Evolutionary conservation across 305 asterid species (phyloP).

Genomic region (Fraxinus albicans): DNA sequence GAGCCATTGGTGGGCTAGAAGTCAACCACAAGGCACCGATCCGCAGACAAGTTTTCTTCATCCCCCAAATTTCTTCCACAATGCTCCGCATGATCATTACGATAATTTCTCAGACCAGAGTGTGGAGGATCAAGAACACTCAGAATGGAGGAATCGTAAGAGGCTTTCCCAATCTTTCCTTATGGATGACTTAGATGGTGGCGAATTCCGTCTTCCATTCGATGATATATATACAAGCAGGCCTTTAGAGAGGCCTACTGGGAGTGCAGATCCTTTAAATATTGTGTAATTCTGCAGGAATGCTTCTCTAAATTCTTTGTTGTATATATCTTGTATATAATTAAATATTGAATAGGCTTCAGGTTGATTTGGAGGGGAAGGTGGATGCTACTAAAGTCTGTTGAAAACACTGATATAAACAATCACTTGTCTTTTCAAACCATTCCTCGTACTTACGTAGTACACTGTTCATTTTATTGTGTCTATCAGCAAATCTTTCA

Average conservation of each 20-base stretch:
- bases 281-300: conserved; percentile 39
- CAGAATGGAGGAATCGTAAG: conserved; percentile 43
- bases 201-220: conserved; percentile 71
- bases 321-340: conserved; percentile 47
- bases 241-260: conserved; percentile 29
- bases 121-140: conserved; percentile 39
- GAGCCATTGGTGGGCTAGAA: conserved; percentile 80
- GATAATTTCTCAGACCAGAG: conserved; percentile 53
- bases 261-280: conserved; percentile 39
- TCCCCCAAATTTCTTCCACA: conserved; percentile 61
- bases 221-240: conserved; percentile 55
- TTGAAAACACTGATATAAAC: neutral
- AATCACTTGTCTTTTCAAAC: neutral
- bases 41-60: conserved; percentile 70
- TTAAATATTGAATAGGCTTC: conserved; percentile 23
- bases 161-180: conserved; percentile 57
- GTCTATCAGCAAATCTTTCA: neutral
- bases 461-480: neutral
- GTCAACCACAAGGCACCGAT: conserved; percentile 28
- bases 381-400: neutral
- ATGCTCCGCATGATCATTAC: conserved; percentile 20
- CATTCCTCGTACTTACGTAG: neutral
- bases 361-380: conserved; percentile 24
- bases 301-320: conserved; percentile 44
- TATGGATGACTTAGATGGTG: conserved; percentile 62